A percentile compares a stretch with the other conserved stretches of the same genome.
phyloP scores from a whole-genome alignment of 2,329 filamentous ascomycete genomes.

The Golovinomyces cichoracearum region DNA sequence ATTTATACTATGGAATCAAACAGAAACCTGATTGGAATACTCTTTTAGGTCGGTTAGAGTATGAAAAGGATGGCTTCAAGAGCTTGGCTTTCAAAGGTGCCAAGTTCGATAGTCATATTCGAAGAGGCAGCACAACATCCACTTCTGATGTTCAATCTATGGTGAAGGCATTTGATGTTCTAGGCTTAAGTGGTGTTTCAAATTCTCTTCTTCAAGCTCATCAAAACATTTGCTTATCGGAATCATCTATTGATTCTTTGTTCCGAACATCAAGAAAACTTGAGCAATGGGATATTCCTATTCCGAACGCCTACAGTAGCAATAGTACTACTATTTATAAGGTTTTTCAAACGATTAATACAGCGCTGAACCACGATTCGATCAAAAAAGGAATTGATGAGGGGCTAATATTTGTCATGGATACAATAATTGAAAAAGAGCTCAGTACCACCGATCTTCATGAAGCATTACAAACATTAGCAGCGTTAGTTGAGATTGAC shows the following conservation, averaged over 20 bases:
- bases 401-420: constrained; percentile 34
- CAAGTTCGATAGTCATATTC: constrained; percentile 65
- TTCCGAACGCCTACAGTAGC: constrained; percentile 34
- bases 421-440: constrained; percentile 23
- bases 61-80: constrained; percentile 68
- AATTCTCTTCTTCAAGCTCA: constrained; percentile 50
- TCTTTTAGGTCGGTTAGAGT: constrained; percentile 59
- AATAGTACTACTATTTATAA: constrained; percentile 50
- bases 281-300: constrained; percentile 76
- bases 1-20: constrained; percentile 79
- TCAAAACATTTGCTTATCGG: constrained; percentile 29
- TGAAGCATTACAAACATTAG: constrained; percentile 33
- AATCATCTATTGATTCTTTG: constrained; percentile 40
- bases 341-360: constrained; percentile 53
- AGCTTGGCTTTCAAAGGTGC: constrained; percentile 77
- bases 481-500: constrained; percentile 55
- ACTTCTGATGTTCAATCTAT: constrained; percentile 39
- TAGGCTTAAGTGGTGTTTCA: constrained; percentile 68
- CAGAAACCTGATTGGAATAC: constrained; percentile 51
- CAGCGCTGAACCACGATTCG: constrained; percentile 28
- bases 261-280: constrained; percentile 58
- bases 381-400: constrained; percentile 34
- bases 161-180: constrained; percentile 48
- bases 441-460: constrained; percentile 27
- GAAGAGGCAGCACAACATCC: constrained; percentile 28